Evolutionary conservation across 164 flowering plant species (phyloP).

Genomic region (Vitis vinifera): ASM3070453v1 NC_081817.1:833001-833500

Average conservation of each 20-base stretch:
- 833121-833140: not conserved
- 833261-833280: slow-evolving; percentile 97
- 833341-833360: slow-evolving; percentile 67
- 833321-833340: slow-evolving; percentile 91
- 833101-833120: not conserved
- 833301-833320: slow-evolving; percentile 62
- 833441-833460: not conserved
- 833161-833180: not conserved
- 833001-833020: not conserved
- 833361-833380: slow-evolving; percentile 71
- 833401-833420: slow-evolving; percentile 60
- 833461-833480: not conserved
- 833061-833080: not conserved
- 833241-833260: slow-evolving; percentile 71
- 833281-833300: slow-evolving; percentile 81
- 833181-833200: not conserved
- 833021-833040: not conserved
- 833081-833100: not conserved
- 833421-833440: too few relatives aligned
- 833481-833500: slow-evolving; percentile 45
- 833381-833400: slow-evolving; percentile 79
- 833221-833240: slow-evolving; percentile 1
- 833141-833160: not conserved
- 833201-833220: not conserved
- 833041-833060: not conserved